Percentiles rank a stretch among this genome's conserved stretches.
Evolutionary conservation across 1,284 basidiomycete species (phyloP).

Genomic region (Xerocomus amazonicus): DNA sequence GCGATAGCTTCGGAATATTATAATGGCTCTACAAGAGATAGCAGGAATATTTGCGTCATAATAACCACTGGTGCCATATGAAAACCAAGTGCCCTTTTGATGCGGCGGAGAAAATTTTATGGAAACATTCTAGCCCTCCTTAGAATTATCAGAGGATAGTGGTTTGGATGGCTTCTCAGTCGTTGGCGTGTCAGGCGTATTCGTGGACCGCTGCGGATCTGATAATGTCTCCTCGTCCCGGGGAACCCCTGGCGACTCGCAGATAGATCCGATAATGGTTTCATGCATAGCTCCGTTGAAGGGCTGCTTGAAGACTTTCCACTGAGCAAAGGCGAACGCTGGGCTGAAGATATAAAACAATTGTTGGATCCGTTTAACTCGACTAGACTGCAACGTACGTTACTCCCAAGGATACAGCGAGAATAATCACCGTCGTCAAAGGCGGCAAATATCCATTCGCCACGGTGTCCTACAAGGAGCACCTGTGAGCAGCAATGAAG

Average conservation of each 20-base stretch:
- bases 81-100: conserved; percentile 3
- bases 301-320: conserved; percentile 25
- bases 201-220: conserved; percentile 9
- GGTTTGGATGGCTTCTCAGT: conserved; percentile 16
- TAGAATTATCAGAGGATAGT: conserved; percentile 6
- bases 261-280: conserved; percentile 23
- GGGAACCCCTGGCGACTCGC: conserved; percentile 17
- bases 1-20: conserved; percentile 18
- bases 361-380: not conserved
- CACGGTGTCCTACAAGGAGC: conserved; percentile 41
- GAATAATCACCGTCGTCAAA: conserved; percentile 41
- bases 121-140: conserved; percentile 8
- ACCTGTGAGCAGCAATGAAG: not conserved
- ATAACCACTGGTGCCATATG: conserved; percentile 2
- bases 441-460: conserved; percentile 46
- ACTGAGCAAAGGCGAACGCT: conserved; percentile 31
- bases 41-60: conserved; percentile 4
- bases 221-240: conserved; percentile 21
- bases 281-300: conserved; percentile 20
- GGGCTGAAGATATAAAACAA: conserved; percentile 15
- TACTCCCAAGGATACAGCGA: conserved; percentile 45
- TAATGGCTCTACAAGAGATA: conserved; percentile 17
- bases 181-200: conserved; percentile 19
- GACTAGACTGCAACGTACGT: conserved; percentile 32
- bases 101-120: conserved; percentile 4